Percentiles rank a stretch among this genome's conserved stretches.
Evolutionary conservation across 495 filamentous ascomycete species (phyloP).

Genomic region (Clohesyomyces aquaticus): DNA sequence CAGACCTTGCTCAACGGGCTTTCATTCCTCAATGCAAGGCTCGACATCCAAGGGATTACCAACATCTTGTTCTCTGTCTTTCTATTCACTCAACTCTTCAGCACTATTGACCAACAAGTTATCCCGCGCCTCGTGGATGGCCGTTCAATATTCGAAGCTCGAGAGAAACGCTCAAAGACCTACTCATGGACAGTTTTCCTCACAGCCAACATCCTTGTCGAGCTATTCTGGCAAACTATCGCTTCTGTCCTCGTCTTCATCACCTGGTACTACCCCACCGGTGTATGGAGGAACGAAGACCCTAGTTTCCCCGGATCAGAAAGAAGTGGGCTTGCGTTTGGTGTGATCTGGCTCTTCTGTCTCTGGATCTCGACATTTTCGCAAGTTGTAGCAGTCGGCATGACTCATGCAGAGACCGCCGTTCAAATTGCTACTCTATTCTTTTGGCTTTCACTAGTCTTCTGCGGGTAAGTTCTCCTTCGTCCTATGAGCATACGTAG

Average conservation of each 20-base stretch:
- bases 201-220: slow-evolving; percentile 66
- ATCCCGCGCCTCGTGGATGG: slow-evolving; percentile 2
- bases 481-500: not conserved
- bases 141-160: slow-evolving; percentile 22
- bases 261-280: slow-evolving; percentile 19
- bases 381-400: slow-evolving; percentile 7
- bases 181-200: slow-evolving; percentile 28
- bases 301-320: slow-evolving; percentile 5
- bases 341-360: slow-evolving; percentile 18
- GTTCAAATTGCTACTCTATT: slow-evolving; percentile 23
- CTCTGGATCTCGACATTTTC: slow-evolving; percentile 27
- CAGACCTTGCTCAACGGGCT: slow-evolving; percentile 20
- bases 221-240: slow-evolving; percentile 53
- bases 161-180: slow-evolving; percentile 13
- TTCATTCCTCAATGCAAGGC: slow-evolving; percentile 1
- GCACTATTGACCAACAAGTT: slow-evolving; percentile 21
- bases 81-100: slow-evolving; percentile 14
- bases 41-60: slow-evolving; percentile 19
- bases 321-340: slow-evolving; percentile 14
- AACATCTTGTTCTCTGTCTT: slow-evolving; percentile 23
- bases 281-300: slow-evolving; percentile 19
- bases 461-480: slow-evolving; percentile 21
- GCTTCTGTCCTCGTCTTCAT: slow-evolving; percentile 14
- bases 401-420: slow-evolving; percentile 15
- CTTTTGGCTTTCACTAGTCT: slow-evolving; percentile 28